Evolutionary conservation across 768 basidiomycete species (phyloP).

Genomic region (Boletellus emodensis): DNA sequence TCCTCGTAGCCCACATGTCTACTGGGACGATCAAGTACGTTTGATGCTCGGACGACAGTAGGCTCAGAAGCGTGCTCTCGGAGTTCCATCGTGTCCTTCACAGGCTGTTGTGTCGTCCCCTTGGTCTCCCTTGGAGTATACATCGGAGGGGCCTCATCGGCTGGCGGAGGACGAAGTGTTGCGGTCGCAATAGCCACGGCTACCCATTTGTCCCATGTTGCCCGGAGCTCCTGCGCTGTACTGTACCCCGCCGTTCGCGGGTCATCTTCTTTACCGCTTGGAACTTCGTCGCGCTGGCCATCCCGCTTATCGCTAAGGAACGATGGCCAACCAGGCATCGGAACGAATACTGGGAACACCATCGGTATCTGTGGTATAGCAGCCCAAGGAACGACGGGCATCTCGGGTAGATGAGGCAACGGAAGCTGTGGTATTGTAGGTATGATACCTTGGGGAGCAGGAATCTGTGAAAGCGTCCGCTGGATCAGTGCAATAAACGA

Average conservation of each 20-base stretch:
- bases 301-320: constrained; percentile 53
- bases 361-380: constrained; percentile 65
- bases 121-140: constrained; percentile 61
- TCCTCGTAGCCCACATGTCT: constrained; percentile 46
- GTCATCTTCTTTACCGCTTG: constrained; percentile 32
- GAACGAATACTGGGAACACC: constrained; percentile 78
- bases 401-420: constrained; percentile 59
- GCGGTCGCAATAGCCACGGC: constrained; percentile 49
- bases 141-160: constrained; percentile 63
- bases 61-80: constrained; percentile 10
- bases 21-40: constrained; percentile 32
- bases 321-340: constrained; percentile 60
- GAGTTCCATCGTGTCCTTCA: background rate
- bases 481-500: constrained; percentile 70
- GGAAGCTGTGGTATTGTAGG: constrained; percentile 45
- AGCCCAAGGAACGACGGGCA: constrained; percentile 61
- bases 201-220: constrained; percentile 77
- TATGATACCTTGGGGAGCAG: constrained; percentile 59
- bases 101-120: constrained; percentile 7
- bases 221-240: constrained; percentile 60
- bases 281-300: constrained; percentile 22
- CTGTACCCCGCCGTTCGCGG: constrained; percentile 38
- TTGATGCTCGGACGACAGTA: constrained; percentile 20
- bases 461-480: constrained; percentile 59
- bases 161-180: constrained; percentile 36